Percentiles rank a stretch among this genome's conserved stretches.
These are phyloP conservation scores for Isatis lusitanica DNA, from an alignment of 441 rosid species.

Conservation along the genomic window DNA sequence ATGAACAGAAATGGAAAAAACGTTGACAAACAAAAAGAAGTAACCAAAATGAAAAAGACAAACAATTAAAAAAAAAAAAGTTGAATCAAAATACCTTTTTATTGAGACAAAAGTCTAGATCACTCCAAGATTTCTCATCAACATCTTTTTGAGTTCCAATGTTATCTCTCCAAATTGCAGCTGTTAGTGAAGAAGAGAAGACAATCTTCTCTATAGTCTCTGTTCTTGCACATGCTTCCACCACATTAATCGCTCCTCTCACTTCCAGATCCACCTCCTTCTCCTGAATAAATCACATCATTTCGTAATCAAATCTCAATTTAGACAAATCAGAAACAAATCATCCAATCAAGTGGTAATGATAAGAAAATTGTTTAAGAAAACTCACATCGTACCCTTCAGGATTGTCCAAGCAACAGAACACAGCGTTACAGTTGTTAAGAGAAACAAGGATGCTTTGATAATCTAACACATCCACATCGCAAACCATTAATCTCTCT, in stretches of 20 bases:
- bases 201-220: constrained; percentile 59
- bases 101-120: constrained; percentile 66
- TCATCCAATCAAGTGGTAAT: background rate
- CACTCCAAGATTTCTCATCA: constrained; percentile 87
- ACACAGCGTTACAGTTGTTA: constrained; percentile 60
- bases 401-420: constrained; percentile 69
- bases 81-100: constrained; percentile 49
- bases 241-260: constrained; percentile 80
- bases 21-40: background rate
- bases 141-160: constrained; percentile 59
- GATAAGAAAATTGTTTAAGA: background rate
- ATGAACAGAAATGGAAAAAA: background rate
- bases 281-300: constrained; percentile 43
- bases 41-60: background rate
- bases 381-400: constrained; percentile 69
- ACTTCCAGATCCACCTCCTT: constrained; percentile 65
- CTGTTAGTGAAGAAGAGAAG: constrained; percentile 74
- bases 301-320: background rate
- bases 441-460: constrained; percentile 63
- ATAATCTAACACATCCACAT: constrained; percentile 66
- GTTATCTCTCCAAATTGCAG: constrained; percentile 80
- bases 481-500: constrained; percentile 47
- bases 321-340: background rate
- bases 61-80: background rate
- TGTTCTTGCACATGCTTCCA: constrained; percentile 90